Percentiles rank a stretch among this genome's conserved stretches.
Evolutionary conservation across 768 basidiomycete genomes (phyloP).

Genomic region (Lactifluus pinguis): DNA sequence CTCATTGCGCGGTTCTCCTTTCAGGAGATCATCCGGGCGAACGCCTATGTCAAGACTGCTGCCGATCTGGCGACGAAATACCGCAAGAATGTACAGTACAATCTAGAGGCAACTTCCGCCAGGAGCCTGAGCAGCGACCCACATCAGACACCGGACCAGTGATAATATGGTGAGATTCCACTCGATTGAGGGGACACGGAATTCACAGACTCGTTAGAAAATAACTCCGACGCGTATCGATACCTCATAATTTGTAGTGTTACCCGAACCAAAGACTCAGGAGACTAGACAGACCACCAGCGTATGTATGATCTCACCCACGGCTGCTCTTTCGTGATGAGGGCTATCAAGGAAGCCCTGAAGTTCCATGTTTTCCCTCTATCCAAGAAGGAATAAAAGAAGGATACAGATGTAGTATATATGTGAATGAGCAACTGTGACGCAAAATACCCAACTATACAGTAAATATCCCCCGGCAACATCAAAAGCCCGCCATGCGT

Average conservation of each 20-base stretch:
- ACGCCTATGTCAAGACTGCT: conserved; percentile 67
- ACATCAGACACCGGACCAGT: background rate
- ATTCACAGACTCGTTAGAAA: background rate
- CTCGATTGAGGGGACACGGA: background rate
- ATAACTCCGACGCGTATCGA: background rate
- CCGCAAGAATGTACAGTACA: conserved; percentile 88
- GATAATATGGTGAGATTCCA: background rate
- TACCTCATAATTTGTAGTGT: background rate
- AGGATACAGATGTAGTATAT: background rate
- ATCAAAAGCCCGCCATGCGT: conserved; percentile 12
- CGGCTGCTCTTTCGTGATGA: background rate
- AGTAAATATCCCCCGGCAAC: background rate
- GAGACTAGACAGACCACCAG: background rate
- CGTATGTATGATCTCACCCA: background rate
- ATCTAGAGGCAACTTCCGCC: conserved; percentile 53
- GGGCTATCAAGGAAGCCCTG: background rate
- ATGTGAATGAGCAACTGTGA: background rate
- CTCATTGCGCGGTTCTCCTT: background rate
- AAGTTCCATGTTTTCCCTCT: background rate
- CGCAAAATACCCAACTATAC: background rate
- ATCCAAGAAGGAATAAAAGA: background rate
- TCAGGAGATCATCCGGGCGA: conserved; percentile 75
- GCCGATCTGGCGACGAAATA: conserved; percentile 83
- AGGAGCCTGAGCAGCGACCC: conserved; percentile 27
- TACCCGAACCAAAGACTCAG: background rate